Percentiles rank a stretch among this genome's conserved stretches.
Conservation (phyloP, 306 rosid species). For the Castanospermum australe region DNA sequence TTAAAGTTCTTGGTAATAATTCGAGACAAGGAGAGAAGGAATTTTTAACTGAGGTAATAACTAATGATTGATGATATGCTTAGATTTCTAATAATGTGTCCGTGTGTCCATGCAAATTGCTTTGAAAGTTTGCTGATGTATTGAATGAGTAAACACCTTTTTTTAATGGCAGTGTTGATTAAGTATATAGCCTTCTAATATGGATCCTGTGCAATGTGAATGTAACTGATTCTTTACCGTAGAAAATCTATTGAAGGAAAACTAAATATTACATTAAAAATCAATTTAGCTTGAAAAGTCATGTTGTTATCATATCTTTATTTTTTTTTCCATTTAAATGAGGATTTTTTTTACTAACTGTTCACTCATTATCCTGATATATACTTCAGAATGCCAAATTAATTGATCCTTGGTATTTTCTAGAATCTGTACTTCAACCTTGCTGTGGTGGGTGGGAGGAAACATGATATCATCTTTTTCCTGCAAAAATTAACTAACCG, state of each 20-base stretch:
- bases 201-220: background rate
- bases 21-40: conserved; percentile 94
- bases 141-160: conserved; percentile 1
- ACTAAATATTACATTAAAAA: background rate
- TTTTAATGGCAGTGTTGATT: background rate
- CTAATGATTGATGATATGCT: conserved; percentile 9
- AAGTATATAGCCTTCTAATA: background rate
- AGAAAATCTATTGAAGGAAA: background rate
- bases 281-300: background rate
- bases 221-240: background rate
- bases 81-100: background rate
- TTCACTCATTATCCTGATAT: background rate
- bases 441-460: background rate
- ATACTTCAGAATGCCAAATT: background rate
- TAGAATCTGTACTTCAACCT: background rate
- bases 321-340: background rate
- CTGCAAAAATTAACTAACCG: background rate
- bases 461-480: background rate
- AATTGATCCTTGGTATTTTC: background rate
- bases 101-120: background rate
- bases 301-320: background rate
- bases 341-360: background rate
- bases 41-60: conserved; percentile 85
- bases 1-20: conserved; percentile 80
- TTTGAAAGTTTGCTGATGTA: background rate